Evolutionary conservation across 768 basidiomycete species (phyloP).

Genomic region (Phaeotremella skinneri): DNA sequence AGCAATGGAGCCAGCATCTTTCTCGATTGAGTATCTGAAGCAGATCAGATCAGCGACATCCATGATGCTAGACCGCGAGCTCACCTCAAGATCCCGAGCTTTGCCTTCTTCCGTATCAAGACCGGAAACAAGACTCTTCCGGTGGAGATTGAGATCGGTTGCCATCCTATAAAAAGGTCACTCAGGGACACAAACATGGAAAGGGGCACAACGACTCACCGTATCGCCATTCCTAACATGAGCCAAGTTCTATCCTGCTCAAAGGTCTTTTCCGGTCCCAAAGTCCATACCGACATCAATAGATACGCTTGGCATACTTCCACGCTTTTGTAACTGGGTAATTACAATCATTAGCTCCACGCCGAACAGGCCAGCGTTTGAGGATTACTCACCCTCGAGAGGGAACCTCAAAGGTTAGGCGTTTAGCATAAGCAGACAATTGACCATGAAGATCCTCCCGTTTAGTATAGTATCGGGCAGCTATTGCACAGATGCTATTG

Average conservation of each 20-base stretch:
- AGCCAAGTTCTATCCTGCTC: constrained; percentile 96
- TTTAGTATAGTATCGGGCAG: constrained; percentile 79
- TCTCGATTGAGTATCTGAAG: constrained; percentile 87
- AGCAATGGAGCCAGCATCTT: constrained; percentile 87
- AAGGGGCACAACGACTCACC: constrained; percentile 52
- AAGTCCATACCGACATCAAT: constrained; percentile 81
- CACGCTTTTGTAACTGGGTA: constrained; percentile 60
- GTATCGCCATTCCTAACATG: constrained; percentile 80
- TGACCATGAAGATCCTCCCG: constrained; percentile 78
- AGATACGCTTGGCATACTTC: constrained; percentile 96
- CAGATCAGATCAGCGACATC: neutral
- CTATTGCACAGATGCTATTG: constrained; percentile 81
- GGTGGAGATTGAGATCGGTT: constrained; percentile 90
- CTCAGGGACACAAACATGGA: constrained; percentile 58
- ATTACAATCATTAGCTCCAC: no score
- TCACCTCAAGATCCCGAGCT: constrained; percentile 61
- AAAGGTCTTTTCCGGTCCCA: constrained; percentile 91
- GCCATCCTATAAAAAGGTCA: constrained; percentile 73
- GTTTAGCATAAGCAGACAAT: constrained; percentile 67
- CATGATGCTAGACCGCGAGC: constrained; percentile 1
- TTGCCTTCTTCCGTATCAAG: constrained; percentile 77
- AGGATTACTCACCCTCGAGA: constrained; percentile 36
- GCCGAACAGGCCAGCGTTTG: neutral
- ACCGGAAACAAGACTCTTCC: constrained; percentile 67
- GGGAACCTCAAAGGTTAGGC: constrained; percentile 68